These are phyloP conservation scores for Blastosporella zonata DNA, from an alignment of 1,284 basidiomycete species.

Conservation along the genomic window DNA sequence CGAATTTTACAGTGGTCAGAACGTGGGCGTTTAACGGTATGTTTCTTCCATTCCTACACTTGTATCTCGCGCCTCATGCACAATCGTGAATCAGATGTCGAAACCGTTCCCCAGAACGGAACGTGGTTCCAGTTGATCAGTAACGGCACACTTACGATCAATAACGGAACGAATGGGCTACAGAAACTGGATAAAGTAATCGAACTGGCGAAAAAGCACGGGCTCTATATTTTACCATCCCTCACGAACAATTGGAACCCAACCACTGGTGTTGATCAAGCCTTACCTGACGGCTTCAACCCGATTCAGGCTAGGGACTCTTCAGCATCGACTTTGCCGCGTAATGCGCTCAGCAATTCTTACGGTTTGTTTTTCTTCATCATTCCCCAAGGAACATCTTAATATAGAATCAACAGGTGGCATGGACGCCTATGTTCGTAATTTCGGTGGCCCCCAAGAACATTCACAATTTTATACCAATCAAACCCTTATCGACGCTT, in stretches of 20 bases:
- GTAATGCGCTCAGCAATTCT: constrained; percentile 57
- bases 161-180: constrained; percentile 62
- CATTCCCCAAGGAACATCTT: neutral
- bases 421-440: constrained; percentile 62
- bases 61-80: constrained; percentile 10
- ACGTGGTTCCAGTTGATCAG: constrained; percentile 55
- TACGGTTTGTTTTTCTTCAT: constrained; percentile 40
- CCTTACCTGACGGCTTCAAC: constrained; percentile 9
- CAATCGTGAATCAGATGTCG: constrained; percentile 40
- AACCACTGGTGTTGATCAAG: constrained; percentile 14
- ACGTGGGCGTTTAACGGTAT: constrained; percentile 65
- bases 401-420: constrained; percentile 40
- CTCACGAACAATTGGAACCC: constrained; percentile 75
- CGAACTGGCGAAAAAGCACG: constrained; percentile 54
- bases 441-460: constrained; percentile 37
- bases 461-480: constrained; percentile 63
- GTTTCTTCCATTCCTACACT: constrained; percentile 21
- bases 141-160: constrained; percentile 49
- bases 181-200: constrained; percentile 66
- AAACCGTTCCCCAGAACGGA: constrained; percentile 47
- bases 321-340: constrained; percentile 31
- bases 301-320: constrained; percentile 10
- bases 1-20: constrained; percentile 60
- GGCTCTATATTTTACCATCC: constrained; percentile 57
- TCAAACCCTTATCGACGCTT: constrained; percentile 43